Evolutionary conservation across 305 asterid genomes (phyloP), one percentile per base, ranked within the genome.

Genomic region (Nicotiana rustica): DNA sequence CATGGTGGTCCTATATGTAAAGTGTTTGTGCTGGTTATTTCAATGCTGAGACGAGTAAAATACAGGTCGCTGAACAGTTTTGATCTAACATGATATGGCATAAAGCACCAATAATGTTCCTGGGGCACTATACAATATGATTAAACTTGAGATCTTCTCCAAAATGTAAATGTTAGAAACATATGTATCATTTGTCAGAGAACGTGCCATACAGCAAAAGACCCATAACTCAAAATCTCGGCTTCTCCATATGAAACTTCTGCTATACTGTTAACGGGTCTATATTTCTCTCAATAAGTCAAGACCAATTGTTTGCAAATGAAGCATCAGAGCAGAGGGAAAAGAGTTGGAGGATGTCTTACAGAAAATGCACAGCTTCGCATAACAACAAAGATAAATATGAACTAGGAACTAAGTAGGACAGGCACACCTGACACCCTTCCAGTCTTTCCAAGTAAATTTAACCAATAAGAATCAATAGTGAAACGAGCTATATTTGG

Each of bases 11-110:
- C 38, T 69, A 61, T 61, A 69, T 38, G 77, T 69, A 38, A 0
- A 35, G 52, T 67, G 15, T 67, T 4, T 67, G 49, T 67, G 49
- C 73, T 67, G 21, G 0, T 33, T 33, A 38, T 69, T 36, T 38
- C 56, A 69, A 18, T 18, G 77, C 57, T 67, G 77, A 68, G 6
- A 36, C 17, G 57, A 68, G 56, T 67, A 15, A 67, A 67, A 17
- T 3, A 35, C n/a, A 56, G 61, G n/a, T 56, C 5, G n/a, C 61
- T 17, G 9, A 57, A 10, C 21, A 19, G 67, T 61, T 19, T 6
- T 60, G 66, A 7, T 19, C 67, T 61, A 0, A 1, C 31, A 68
- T 36, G 10, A 7, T 38, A 12, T 10, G 77, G 35, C 4, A 2
- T 69, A 18, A 18, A 69, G 17, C 10, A 0, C 33, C 33, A 1